Base-by-base conservation (phyloP, 2,329 filamentous ascomycete genomes). In the Byssothecium circinans region DNA sequence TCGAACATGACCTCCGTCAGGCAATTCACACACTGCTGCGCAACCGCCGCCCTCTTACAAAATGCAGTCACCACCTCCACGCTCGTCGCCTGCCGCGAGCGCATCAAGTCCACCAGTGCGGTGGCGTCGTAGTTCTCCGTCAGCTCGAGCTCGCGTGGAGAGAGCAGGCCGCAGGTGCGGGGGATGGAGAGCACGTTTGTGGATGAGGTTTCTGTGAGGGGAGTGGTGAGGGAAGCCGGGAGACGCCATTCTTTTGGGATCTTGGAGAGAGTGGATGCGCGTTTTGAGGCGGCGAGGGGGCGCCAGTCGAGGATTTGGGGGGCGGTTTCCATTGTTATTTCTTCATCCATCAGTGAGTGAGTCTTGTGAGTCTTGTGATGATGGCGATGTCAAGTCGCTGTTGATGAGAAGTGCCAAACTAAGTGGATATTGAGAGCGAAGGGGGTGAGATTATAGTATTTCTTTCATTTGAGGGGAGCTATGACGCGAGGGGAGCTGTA, bases 1-100 rank as follows among this genome's bases (percentile, higher is more conserved):
- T 70, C 65, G 48, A 76, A 75, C 54, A 74, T 64, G 12, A 75
- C 72, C 53, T 77, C 74, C 2, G 73, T 75, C 8, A 75, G 45
- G 44, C 73, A 75, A 45, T 67, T 72, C 12, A 81, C 79, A 17
- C 83, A 66, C 57, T 85, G 83, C 45, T 86, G 82, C 1, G 83
- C 82, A 35, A 80, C 72, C 0, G 76, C 74, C 1, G 77, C 76
- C 6, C 78, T 69, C 56, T 79, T 79, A 52, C 75, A 78, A 55
- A 79, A 86, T 0, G 81, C 82, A 12, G 64, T 69, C 1, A 74
- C 70, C 1, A 83, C 80, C 14, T 80, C 74, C 10, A 62, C 52
- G 29, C 62, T 67, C 19, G 32, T 69, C 0, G 64, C 41, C 2
- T 62, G 40, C 1, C 62, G 52, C 1, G 38, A 49, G 2, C 33